Conservation (phyloP, 1,284 basidiomycete species). For the Melampsora larici-populina region DNA sequence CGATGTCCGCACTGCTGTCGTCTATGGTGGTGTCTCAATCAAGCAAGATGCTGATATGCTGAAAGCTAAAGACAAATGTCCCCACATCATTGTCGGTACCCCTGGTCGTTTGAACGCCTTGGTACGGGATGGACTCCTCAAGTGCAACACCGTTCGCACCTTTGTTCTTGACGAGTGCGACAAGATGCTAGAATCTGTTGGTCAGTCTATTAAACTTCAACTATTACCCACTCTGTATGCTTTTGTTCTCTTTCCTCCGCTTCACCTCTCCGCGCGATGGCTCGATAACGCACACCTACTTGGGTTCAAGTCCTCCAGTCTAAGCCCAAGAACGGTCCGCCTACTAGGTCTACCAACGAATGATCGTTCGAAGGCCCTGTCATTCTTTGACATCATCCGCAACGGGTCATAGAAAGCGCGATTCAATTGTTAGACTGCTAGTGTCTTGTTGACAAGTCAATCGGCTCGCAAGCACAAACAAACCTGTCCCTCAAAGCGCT, state of each 20-base stretch:
- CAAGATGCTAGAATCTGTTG: conserved; percentile 99
- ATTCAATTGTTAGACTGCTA: conserved; percentile 9
- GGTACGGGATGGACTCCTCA: conserved; percentile 84
- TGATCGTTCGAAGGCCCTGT: neutral
- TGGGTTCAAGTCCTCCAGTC: conserved; percentile 3
- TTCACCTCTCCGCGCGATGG: neutral
- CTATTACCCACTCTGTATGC: neutral
- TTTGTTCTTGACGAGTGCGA: conserved; percentile 99
- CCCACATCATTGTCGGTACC: conserved; percentile 97
- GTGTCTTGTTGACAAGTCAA: neutral
- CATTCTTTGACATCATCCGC: neutral
- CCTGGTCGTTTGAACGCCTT: conserved; percentile 93
- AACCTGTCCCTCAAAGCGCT: neutral
- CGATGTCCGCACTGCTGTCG: conserved; percentile 92
- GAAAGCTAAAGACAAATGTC: conserved; percentile 95
- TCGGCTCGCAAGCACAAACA: neutral
- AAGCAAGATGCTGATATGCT: conserved; percentile 89
- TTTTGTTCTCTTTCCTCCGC: neutral
- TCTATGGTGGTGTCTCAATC: conserved; percentile 95
- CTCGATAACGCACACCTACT: neutral
- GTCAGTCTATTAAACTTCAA: conserved; percentile 66
- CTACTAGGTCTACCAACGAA: neutral
- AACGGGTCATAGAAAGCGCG: neutral
- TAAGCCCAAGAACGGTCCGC: neutral
- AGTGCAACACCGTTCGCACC: conserved; percentile 92